Evolutionary conservation across 2,329 filamentous ascomycete genomes (phyloP), one percentile per base, ranked within the genome.

Genomic region (Chaetothyriales sp.): DNA sequence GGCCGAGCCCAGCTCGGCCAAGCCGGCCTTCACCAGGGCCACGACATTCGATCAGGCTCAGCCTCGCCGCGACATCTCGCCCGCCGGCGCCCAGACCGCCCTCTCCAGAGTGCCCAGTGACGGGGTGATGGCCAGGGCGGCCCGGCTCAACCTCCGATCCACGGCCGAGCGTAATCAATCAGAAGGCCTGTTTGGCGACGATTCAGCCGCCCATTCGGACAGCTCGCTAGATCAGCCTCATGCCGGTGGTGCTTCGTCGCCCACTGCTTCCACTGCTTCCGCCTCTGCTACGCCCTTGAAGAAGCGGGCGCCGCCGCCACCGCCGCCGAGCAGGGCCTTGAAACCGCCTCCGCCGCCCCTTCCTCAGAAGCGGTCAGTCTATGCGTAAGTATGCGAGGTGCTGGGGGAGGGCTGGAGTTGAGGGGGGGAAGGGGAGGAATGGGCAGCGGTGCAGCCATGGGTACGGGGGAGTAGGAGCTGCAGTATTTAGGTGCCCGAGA

Each of bases 301-400:
- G 51, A 76, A 76, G 64, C 80, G 78, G 65, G 74, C 73, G 20
- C 77, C 79, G 46, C 81, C 81, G 18, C 81, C 81, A 25, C 81
- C 81, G 20, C 78, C 78, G 22, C 77, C 78, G 7, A 76, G 75
- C 19, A 70, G 80, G 62, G 69, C 77, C 37, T 85, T 83, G 72
- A 84, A 84, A 66, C 79, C 80, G 10, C 76, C 77, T 19, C 79
- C 81, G 54, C 78, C 78, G 40, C 81, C 79, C 19, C 78, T 78
- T 9, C 81, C 81, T 19, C 75, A 80, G 68, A 83, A 83, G 71
- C 70, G 78, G 58, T 68, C 44, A 22, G 49, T 54, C 45, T 52
- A 60, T 18, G 61, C 55, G 6, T 59, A 43, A 40, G 10, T 5
- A 15, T 13, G 33, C 15, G 10, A 40, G 33, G 15, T 3, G 33